Evolutionary conservation across 2,329 filamentous ascomycete genomes (phyloP).

Genomic region (Fusarium papillatum): DNA sequence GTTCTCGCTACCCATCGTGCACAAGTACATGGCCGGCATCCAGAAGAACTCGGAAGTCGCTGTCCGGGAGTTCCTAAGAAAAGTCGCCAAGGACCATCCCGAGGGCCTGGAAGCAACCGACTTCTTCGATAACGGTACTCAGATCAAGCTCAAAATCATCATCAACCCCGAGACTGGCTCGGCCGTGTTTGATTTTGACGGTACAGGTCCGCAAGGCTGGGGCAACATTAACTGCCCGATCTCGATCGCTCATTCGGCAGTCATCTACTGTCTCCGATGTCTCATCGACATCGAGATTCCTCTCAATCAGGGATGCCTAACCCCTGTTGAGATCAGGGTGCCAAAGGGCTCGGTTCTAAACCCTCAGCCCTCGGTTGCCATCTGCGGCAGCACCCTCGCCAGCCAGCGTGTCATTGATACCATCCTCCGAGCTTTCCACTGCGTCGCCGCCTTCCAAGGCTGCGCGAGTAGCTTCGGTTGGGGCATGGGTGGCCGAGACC

Average conservation of each 20-base stretch:
- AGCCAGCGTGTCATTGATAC: not conserved
- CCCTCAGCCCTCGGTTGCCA: not conserved
- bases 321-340: slow-evolving; percentile 81
- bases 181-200: slow-evolving; percentile 54
- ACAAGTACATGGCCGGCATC: not conserved
- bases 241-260: slow-evolving; percentile 63
- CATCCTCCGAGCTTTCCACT: not conserved
- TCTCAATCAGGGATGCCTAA: slow-evolving; percentile 87
- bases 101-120: slow-evolving; percentile 38
- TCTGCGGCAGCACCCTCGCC: not conserved
- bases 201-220: not conserved
- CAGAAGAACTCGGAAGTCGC: not conserved
- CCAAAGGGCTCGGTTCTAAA: slow-evolving; percentile 78
- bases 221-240: slow-evolving; percentile 35
- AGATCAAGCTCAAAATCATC: slow-evolving; percentile 80
- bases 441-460: not conserved
- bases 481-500: not conserved
- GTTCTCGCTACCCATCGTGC: not conserved
- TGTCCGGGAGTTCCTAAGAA: not conserved
- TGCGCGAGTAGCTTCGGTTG: not conserved
- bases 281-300: slow-evolving; percentile 87
- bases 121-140: slow-evolving; percentile 90
- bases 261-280: slow-evolving; percentile 87
- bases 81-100: not conserved
- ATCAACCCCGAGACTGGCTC: slow-evolving; percentile 79